A percentile compares a stretch with the other conserved stretches of the same genome.
Evolutionary conservation across 768 basidiomycete species (phyloP).

Genomic region (Pisolithus orientalis): DNA sequence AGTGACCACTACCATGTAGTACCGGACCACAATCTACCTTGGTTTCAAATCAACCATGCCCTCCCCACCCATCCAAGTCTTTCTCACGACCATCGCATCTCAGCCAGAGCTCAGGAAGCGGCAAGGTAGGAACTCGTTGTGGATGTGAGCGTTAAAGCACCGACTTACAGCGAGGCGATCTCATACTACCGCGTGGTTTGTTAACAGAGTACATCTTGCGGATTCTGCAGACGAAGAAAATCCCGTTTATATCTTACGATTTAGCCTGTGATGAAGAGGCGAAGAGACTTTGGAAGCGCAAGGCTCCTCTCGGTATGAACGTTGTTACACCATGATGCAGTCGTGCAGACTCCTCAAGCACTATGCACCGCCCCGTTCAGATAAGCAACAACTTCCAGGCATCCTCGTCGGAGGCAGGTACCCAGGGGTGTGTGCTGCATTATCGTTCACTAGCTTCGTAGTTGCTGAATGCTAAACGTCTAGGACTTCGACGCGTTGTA

Average conservation of each 20-base stretch:
- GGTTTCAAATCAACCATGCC: slow-evolving; percentile 40
- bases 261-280: slow-evolving; percentile 80
- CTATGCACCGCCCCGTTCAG: slow-evolving; percentile 29
- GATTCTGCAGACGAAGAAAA: slow-evolving; percentile 81
- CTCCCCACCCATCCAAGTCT: slow-evolving; percentile 75
- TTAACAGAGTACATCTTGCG: slow-evolving; percentile 70
- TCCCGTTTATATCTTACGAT: slow-evolving; percentile 76
- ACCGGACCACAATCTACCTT: slow-evolving; percentile 1
- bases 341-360: neutral
- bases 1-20: neutral
- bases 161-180: neutral
- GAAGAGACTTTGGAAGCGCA: slow-evolving; percentile 75
- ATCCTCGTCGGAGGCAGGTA: slow-evolving; percentile 73
- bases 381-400: slow-evolving; percentile 80
- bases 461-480: slow-evolving; percentile 1
- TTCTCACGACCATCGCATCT: slow-evolving; percentile 85
- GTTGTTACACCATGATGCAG: neutral
- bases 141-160: neutral
- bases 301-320: slow-evolving; percentile 56
- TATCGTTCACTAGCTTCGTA: neutral
- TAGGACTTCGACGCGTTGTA: slow-evolving; percentile 75
- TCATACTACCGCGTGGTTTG: neutral
- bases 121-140: slow-evolving; percentile 46
- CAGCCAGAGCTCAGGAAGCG: slow-evolving; percentile 71
- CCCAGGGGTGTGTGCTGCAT: slow-evolving; percentile 55